A percentile compares a stretch with the other conserved stretches of the same genome.
Conservation (phyloP, 768 basidiomycete species). For the Tephrocybe sp. region DNA sequence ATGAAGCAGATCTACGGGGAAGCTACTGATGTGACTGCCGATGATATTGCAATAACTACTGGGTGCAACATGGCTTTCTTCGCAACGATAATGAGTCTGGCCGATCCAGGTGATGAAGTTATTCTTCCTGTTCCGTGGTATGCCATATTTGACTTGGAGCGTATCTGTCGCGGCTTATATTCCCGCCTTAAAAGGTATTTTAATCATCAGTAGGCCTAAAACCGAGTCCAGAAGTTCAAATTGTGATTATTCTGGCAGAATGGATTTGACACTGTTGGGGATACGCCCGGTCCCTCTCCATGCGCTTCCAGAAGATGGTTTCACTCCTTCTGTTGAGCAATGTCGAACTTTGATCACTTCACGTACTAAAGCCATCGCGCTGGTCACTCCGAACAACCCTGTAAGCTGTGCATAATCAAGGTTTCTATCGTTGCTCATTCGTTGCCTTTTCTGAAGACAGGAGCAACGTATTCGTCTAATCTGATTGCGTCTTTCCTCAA, state of each 20-base stretch:
- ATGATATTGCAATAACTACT: conserved; percentile 68
- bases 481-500: conserved; percentile 59
- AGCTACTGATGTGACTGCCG: conserved; percentile 43
- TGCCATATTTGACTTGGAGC: not conserved
- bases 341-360: conserved; percentile 54
- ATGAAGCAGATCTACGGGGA: conserved; percentile 60
- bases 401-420: conserved; percentile 29
- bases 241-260: conserved; percentile 35
- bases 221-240: not conserved
- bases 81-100: conserved; percentile 59
- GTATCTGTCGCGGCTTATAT: not conserved
- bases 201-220: conserved; percentile 52
- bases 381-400: conserved; percentile 80
- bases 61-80: conserved; percentile 78
- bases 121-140: conserved; percentile 76
- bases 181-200: conserved; percentile 49
- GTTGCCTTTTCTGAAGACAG: conserved; percentile 46
- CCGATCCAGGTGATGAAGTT: conserved; percentile 69
- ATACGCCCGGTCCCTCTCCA: conserved; percentile 58
- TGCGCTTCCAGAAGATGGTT: conserved; percentile 50
- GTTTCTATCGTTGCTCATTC: not conserved
- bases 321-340: conserved; percentile 55
- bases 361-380: conserved; percentile 66
- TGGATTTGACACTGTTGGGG: conserved; percentile 66
- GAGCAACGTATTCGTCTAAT: conserved; percentile 60